Evolutionary conservation across 2,329 filamentous ascomycete species (phyloP).

Genomic region (Trichoderma oligosporum): DNA sequence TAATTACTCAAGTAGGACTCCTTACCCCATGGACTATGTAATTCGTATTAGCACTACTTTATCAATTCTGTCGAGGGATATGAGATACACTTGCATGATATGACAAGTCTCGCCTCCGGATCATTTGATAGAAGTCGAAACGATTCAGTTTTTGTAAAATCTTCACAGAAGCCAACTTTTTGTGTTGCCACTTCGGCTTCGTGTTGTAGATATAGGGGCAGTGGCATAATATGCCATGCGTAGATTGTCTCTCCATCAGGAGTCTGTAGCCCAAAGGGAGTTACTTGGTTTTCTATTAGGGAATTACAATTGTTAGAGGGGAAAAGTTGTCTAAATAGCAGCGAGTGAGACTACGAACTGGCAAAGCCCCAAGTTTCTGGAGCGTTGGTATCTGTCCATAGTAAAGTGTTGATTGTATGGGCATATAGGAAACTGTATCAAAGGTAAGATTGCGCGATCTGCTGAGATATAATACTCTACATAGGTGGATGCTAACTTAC

Average conservation of each 20-base stretch:
- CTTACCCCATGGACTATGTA: conserved; percentile 59
- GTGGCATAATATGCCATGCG: conserved; percentile 84
- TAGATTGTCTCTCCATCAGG: conserved; percentile 75
- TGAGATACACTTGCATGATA: conserved; percentile 52
- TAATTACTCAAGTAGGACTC: conserved; percentile 3
- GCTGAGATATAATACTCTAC: neutral
- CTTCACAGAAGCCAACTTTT: conserved; percentile 44
- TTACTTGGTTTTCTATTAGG: conserved; percentile 72
- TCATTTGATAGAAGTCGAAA: conserved; percentile 62
- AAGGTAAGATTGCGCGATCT: conserved; percentile 19
- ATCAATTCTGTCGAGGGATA: neutral
- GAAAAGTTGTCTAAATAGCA: neutral
- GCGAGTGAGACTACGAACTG: conserved; percentile 46
- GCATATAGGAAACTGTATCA: conserved; percentile 70
- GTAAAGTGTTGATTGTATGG: conserved; percentile 70
- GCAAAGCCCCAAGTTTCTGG: conserved; percentile 85
- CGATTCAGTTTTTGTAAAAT: conserved; percentile 54
- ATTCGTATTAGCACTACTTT: neutral
- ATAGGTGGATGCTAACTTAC: conserved; percentile 52
- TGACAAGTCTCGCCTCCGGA: conserved; percentile 58
- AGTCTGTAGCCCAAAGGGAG: conserved; percentile 74
- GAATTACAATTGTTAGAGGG: neutral
- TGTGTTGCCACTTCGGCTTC: conserved; percentile 58
- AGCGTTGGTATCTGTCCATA: conserved; percentile 68
- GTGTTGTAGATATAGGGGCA: conserved; percentile 70